phyloP scores from a whole-genome alignment of 129 eudicot genomes.

The Daucus carota region DNA sequence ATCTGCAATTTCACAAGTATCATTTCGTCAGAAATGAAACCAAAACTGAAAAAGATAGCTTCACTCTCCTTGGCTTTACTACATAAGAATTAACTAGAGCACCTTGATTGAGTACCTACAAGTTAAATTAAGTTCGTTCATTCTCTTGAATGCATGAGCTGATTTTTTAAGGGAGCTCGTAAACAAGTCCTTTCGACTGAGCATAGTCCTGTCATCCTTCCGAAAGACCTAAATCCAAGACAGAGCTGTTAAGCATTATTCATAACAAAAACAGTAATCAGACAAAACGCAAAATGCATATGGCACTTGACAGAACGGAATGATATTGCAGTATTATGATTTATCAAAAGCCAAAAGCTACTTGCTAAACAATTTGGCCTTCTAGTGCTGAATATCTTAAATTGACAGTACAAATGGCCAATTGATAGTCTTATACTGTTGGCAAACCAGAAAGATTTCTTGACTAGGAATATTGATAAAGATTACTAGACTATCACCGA shows the following conservation, averaged over 20 bases:
- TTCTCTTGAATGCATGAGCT: conserved; percentile 28
- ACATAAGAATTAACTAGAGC: neutral
- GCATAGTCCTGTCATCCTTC: conserved; percentile 72
- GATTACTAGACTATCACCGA: no score
- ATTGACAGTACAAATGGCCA: neutral
- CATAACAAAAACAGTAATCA: neutral
- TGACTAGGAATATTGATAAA: no score
- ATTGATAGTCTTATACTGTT: neutral
- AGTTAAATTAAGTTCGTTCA: conserved; percentile 58
- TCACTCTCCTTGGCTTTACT: neutral
- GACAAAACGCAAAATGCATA: neutral
- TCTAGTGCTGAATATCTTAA: neutral
- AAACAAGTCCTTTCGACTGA: conserved; percentile 66
- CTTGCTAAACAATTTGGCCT: neutral
- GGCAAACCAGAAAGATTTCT: neutral
- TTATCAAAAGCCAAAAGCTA: no score
- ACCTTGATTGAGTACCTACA: conserved; percentile 35
- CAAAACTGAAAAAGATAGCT: neutral
- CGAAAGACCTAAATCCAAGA: conserved; percentile 55
- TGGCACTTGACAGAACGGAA: neutral
- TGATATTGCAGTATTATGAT: neutral
- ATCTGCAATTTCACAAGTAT: conserved; percentile 34
- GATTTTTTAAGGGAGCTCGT: conserved; percentile 78
- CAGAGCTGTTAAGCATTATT: conserved; percentile 3
- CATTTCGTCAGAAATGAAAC: neutral